Percentiles rank a stretch among this genome's conserved stretches.
phyloP scores from a whole-genome alignment of 441 rosid genomes.

The Populus hybrid region DNA sequence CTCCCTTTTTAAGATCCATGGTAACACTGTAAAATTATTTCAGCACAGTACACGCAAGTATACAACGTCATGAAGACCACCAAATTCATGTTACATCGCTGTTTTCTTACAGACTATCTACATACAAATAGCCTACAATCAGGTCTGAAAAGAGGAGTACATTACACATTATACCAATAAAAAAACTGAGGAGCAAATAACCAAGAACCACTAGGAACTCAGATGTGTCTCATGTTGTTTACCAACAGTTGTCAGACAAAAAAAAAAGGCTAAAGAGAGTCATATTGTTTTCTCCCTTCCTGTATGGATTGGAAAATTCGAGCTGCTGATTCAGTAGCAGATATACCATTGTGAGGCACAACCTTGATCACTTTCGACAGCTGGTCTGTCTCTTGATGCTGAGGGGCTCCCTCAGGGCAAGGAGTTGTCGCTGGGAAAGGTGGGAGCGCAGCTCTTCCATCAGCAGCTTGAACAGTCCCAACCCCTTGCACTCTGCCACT shows the following conservation, averaged over 20 bases:
- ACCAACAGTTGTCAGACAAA: not conserved
- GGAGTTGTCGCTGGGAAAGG: conserved; percentile 24
- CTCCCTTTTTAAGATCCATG: not conserved
- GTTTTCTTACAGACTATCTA: conserved; percentile 11
- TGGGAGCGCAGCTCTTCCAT: conserved; percentile 29
- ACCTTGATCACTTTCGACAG: conserved; percentile 63
- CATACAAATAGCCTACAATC: conserved; percentile 3
- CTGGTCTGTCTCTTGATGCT: conserved; percentile 27
- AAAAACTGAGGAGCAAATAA: not conserved
- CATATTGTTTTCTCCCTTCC: conserved; percentile 59
- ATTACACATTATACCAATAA: not conserved
- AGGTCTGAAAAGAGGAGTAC: not conserved
- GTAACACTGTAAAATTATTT: conserved; percentile 1
- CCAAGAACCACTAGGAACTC: conserved; percentile 5
- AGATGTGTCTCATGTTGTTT: not conserved
- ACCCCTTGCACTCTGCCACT: conserved; percentile 24
- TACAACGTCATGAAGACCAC: not conserved
- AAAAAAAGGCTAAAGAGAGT: conserved; percentile 25
- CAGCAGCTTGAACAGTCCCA: conserved; percentile 12
- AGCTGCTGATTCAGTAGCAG: conserved; percentile 76
- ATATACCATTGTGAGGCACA: conserved; percentile 74
- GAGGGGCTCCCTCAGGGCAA: conserved; percentile 17
- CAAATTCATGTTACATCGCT: conserved; percentile 10
- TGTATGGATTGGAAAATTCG: conserved; percentile 86
- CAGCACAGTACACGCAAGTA: not conserved